Percentiles rank a stretch among this genome's conserved stretches.
Conservation (phyloP, 2,329 filamentous ascomycete genomes). For the Colletotrichum brevisporum region DNA sequence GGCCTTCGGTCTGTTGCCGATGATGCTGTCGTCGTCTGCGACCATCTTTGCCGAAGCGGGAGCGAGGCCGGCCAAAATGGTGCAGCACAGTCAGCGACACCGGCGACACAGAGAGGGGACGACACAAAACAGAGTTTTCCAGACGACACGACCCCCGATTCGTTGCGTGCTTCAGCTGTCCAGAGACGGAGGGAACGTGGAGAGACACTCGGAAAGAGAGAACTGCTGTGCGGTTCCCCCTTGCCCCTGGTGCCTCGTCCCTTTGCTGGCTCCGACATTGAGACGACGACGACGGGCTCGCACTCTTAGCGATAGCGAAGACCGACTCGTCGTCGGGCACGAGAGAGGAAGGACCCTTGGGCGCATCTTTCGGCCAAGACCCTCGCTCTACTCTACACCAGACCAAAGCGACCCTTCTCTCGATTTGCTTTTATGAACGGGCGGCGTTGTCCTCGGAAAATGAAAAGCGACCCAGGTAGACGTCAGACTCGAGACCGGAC, state of each 20-base stretch:
- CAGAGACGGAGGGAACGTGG: background rate
- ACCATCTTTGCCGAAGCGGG: constrained; percentile 7
- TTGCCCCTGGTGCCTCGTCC: too few relatives aligned
- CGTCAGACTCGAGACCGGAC: too few relatives aligned
- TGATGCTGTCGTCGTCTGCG: too few relatives aligned
- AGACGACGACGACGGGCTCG: constrained; percentile 21
- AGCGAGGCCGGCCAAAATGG: constrained; percentile 8
- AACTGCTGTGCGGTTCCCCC: too few relatives aligned
- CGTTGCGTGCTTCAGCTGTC: background rate
- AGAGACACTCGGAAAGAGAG: background rate
- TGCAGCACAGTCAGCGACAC: background rate
- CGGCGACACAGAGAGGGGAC: constrained; percentile 9
- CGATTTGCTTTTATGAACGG: too few relatives aligned
- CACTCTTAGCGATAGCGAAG: background rate
- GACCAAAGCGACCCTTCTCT: too few relatives aligned
- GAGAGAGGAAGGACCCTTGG: background rate
- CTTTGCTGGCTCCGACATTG: constrained; percentile 9
- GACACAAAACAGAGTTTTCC: constrained; percentile 25
- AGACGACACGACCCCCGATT: constrained; percentile 26
- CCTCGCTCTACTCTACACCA: too few relatives aligned
- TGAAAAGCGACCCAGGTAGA: too few relatives aligned
- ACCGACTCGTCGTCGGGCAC: constrained; percentile 2
- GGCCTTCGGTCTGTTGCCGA: too few relatives aligned
- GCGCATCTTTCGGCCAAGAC: background rate
- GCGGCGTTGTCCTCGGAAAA: too few relatives aligned